Evolutionary conservation across 768 basidiomycete species (phyloP), one percentile per base, ranked within the genome.

Genomic region (Mycena floridula): DNA sequence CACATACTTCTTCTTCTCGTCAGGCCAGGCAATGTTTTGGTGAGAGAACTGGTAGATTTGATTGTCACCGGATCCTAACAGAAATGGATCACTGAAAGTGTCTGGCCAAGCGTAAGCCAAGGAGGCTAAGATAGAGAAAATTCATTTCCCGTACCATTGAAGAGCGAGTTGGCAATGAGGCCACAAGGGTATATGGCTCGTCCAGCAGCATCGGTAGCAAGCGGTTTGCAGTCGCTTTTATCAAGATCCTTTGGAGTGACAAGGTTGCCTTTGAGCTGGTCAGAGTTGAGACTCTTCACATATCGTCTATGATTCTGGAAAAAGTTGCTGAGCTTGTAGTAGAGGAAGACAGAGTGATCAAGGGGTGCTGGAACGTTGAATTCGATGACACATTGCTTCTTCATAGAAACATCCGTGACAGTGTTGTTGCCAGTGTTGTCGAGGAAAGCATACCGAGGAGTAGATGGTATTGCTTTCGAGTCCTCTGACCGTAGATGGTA

Each of bases 251-350:
- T 56, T 13, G 62, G 42, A 40, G 66, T 73, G 35, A 81, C 77
- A 41, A 61, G 62, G 25, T 84, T 69, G 37, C 96, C 96, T 59
- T 80, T 79, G 44, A 99, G 75, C 62, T 99, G 96, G 52, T 85
- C 72, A 11, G 84, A 73, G 58, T 93, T 79, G 35, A 89, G 66
- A 59, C 89, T 93, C 70, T 93, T 87, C 44, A 98, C 96, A 59
- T 98, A 99, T 59, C 96, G 81, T 25, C 96, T 84, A 61, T 99
- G 96, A 63, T 99, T 99, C 74, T 99, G 95, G 69, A 81, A 98
- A 69, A 94, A 95, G 69, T 93, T 93, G 39, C 89, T 91, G 60
- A 90, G 76, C 66, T 91, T 92, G 78, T 98, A 99, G 71, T 99
- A 99, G 52, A 97, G 72, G 56, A 99, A 80, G 11, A 98, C 86